phyloP scores from a whole-genome alignment of 1,139 yeast species.

The Suhomyces choctaworum region DNA sequence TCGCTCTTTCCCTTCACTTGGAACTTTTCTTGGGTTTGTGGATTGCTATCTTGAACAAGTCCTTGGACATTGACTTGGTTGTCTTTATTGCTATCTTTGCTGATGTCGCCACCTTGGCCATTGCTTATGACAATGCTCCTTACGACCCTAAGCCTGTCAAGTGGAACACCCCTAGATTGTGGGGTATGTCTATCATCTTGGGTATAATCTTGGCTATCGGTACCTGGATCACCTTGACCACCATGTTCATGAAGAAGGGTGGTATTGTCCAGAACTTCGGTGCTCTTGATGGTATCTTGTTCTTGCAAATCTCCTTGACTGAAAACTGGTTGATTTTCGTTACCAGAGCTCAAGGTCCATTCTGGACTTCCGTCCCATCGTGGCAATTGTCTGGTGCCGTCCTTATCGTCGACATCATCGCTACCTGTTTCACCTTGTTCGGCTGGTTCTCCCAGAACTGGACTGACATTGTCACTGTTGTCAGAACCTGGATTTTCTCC shows the following conservation, averaged over 20 bases:
- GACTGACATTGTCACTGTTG: conserved; percentile 94
- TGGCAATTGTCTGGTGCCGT: conserved; percentile 97
- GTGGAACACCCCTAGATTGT: conserved; percentile 97
- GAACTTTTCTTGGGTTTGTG: conserved; percentile 90
- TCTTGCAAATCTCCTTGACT: conserved; percentile 89
- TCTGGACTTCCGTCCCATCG: conserved; percentile 90
- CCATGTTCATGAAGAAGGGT: conserved; percentile 79
- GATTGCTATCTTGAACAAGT: conserved; percentile 87
- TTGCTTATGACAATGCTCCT: conserved; percentile 98
- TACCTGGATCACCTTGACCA: conserved; percentile 89
- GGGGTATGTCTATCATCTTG: conserved; percentile 91
- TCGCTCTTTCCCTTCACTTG: conserved; percentile 89
- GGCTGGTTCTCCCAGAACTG: conserved; percentile 99
- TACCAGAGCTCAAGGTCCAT: conserved; percentile 94
- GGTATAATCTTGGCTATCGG: conserved; percentile 84
- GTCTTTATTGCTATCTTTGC: conserved; percentile 95
- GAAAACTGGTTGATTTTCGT: conserved; percentile 96
- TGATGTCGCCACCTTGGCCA: conserved; percentile 92
- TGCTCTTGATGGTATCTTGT: conserved; percentile 86
- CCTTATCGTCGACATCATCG: conserved; percentile 80
- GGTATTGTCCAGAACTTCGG: conserved; percentile 95
- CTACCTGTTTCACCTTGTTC: conserved; percentile 88
- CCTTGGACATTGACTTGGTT: conserved; percentile 81
- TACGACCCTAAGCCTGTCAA: conserved; percentile 95
- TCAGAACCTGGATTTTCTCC: conserved; percentile 92